Conservation (phyloP, 768 basidiomycete genomes). For the Coprinellus micaceus region DNA sequence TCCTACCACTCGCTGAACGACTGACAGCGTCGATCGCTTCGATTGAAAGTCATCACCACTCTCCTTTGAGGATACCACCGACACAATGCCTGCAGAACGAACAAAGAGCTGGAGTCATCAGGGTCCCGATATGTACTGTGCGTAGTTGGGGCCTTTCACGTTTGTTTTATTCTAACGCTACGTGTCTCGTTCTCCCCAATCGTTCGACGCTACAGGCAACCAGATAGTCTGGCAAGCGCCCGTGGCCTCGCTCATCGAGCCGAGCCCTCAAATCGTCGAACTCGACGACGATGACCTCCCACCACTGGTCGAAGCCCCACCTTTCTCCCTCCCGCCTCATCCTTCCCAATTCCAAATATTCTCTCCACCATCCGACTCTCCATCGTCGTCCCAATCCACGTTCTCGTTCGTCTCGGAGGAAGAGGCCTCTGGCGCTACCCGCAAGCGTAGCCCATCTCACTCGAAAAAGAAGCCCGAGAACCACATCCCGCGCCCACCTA, state of each 20-base stretch:
- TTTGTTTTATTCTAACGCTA: too few relatives aligned
- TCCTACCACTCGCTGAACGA: too few relatives aligned
- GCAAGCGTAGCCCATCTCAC: constrained; percentile 53
- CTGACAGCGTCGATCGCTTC: too few relatives aligned
- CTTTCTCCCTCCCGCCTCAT: constrained; percentile 7
- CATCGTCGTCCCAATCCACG: too few relatives aligned
- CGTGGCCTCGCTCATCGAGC: constrained; percentile 14
- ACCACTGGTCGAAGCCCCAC: constrained; percentile 26
- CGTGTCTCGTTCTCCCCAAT: not conserved
- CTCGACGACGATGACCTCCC: constrained; percentile 25
- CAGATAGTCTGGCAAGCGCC: constrained; percentile 29
- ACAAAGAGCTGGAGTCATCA: constrained; percentile 24
- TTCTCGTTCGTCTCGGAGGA: constrained; percentile 21
- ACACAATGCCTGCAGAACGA: constrained; percentile 34
- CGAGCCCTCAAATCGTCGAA: constrained; percentile 21
- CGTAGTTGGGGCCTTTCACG: too few relatives aligned
- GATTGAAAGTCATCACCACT: too few relatives aligned
- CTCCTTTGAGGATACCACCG: too few relatives aligned
- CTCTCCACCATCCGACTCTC: too few relatives aligned
- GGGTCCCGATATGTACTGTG: constrained; percentile 12
- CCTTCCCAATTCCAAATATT: constrained; percentile 52
- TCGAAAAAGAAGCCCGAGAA: constrained; percentile 68
- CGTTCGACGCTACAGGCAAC: constrained; percentile 20
- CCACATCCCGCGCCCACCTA: constrained; percentile 80
- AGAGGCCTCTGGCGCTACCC: constrained; percentile 33